Conservation (phyloP, 2,329 filamentous ascomycete species). For the Incumbomyces delicatus region DNA sequence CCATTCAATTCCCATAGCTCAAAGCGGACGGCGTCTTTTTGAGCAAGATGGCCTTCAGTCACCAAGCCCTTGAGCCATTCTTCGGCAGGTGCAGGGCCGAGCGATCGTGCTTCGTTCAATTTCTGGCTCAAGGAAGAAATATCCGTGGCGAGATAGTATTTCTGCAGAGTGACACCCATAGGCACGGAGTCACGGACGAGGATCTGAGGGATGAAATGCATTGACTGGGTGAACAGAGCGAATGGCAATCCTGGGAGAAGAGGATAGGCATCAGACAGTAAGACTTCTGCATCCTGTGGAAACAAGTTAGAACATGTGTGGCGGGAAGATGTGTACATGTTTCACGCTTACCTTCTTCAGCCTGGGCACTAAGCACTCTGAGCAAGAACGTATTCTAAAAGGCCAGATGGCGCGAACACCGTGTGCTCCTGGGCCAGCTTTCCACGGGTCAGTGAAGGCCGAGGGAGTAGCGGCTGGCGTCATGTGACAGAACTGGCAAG, state of each 20-base stretch:
- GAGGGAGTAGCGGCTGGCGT: slow-evolving; percentile 12
- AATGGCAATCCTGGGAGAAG: slow-evolving; percentile 62
- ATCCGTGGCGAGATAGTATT: slow-evolving; percentile 56
- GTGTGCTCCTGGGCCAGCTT: slow-evolving; percentile 51
- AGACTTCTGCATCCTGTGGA: slow-evolving; percentile 57
- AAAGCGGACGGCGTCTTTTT: slow-evolving; percentile 58
- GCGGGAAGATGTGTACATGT: not conserved
- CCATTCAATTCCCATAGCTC: slow-evolving; percentile 58
- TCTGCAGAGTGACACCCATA: slow-evolving; percentile 41
- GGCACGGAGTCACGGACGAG: slow-evolving; percentile 41
- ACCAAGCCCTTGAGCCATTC: slow-evolving; percentile 73
- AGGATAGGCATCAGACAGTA: slow-evolving; percentile 53
- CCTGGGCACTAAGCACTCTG: slow-evolving; percentile 50
- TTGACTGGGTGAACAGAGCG: slow-evolving; percentile 52
- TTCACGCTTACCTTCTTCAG: slow-evolving; percentile 53
- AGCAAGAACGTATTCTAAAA: slow-evolving; percentile 59
- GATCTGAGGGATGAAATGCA: slow-evolving; percentile 50
- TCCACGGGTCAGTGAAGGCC: slow-evolving; percentile 38
- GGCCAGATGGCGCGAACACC: slow-evolving; percentile 60
- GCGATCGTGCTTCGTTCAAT: slow-evolving; percentile 52
- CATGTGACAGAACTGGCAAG: slow-evolving; percentile 60
- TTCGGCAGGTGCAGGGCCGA: slow-evolving; percentile 59
- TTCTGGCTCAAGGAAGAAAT: slow-evolving; percentile 39
- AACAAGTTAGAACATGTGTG: slow-evolving; percentile 19
- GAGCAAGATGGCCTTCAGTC: slow-evolving; percentile 49